Percentiles rank a stretch among this genome's conserved stretches.
Conservation (phyloP, 2,329 filamentous ascomycete genomes). For the Verticillium klebahnii region DNA sequence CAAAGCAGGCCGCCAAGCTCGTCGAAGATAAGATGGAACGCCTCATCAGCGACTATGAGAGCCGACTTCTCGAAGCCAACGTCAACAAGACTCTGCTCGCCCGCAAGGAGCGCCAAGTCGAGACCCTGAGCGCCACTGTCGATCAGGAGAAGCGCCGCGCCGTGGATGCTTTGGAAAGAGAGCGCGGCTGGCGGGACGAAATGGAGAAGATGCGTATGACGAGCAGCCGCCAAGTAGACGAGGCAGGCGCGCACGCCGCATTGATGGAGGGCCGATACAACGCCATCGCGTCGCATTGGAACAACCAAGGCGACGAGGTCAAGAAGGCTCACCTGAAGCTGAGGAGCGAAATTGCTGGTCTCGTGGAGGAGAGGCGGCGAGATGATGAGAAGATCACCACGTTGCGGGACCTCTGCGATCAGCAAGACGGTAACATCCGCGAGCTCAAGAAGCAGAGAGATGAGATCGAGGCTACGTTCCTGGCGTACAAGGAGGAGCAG, state of each 20-base stretch:
- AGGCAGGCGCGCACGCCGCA: conserved; percentile 59
- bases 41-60: conserved; percentile 64
- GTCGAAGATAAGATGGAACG: conserved; percentile 69
- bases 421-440: conserved; percentile 65
- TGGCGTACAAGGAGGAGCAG: conserved; percentile 60
- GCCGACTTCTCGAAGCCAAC: conserved; percentile 62
- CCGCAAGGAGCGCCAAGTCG: conserved; percentile 70
- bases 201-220: conserved; percentile 58
- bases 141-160: conserved; percentile 61
- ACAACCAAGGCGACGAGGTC: conserved; percentile 60
- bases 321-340: conserved; percentile 46
- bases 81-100: conserved; percentile 68
- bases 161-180: conserved; percentile 52
- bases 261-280: conserved; percentile 69
- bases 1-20: conserved; percentile 62
- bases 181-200: conserved; percentile 58
- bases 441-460: conserved; percentile 57
- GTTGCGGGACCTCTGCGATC: conserved; percentile 65
- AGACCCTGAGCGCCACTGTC: conserved; percentile 59
- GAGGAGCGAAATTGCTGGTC: conserved; percentile 45
- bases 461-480: conserved; percentile 55
- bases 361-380: conserved; percentile 50
- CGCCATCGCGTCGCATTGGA: conserved; percentile 61
- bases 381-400: conserved; percentile 62
- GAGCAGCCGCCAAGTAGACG: conserved; percentile 58